A percentile compares a stretch with the other conserved stretches of the same genome.
Conservation (phyloP, 2,329 filamentous ascomycete species). For the Septoria petroselini region DNA sequence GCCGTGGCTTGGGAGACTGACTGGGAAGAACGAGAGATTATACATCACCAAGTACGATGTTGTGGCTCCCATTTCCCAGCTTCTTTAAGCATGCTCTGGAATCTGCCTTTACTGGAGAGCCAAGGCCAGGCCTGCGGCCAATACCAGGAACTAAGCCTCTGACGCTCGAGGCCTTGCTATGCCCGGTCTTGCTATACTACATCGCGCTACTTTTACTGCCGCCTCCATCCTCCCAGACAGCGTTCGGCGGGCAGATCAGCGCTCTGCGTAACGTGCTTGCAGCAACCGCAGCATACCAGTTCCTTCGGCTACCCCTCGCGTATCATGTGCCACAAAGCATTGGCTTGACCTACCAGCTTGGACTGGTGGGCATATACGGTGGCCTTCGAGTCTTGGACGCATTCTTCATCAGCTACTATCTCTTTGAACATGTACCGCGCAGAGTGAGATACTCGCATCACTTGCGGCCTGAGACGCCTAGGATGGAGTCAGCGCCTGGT, state of each 20-base stretch:
- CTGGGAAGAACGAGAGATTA: neutral
- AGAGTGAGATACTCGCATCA: conserved; percentile 44
- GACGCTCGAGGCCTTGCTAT: conserved; percentile 40
- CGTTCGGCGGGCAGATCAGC: conserved; percentile 34
- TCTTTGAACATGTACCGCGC: conserved; percentile 42
- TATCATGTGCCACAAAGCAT: conserved; percentile 47
- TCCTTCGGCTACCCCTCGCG: conserved; percentile 43
- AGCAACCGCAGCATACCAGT: conserved; percentile 39
- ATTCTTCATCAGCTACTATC: conserved; percentile 46
- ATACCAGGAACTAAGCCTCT: conserved; percentile 44
- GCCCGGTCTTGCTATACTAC: conserved; percentile 45
- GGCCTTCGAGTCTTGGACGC: conserved; percentile 44
- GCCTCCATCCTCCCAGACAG: conserved; percentile 40
- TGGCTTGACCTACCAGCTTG: conserved; percentile 47
- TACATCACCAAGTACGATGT: neutral
- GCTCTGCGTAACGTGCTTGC: conserved; percentile 42
- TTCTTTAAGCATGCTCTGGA: conserved; percentile 27
- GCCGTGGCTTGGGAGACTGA: neutral
- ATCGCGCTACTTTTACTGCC: conserved; percentile 44
- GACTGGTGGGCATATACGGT: conserved; percentile 45
- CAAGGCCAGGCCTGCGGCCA: conserved; percentile 41
- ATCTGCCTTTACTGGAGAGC: conserved; percentile 30
- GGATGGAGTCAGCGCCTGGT: conserved; percentile 17
- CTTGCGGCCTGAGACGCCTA: conserved; percentile 34
- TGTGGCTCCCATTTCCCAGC: conserved; percentile 18